phyloP scores from a whole-genome alignment of 345 rosid species.

The Sisymbrium altissimum region DNA sequence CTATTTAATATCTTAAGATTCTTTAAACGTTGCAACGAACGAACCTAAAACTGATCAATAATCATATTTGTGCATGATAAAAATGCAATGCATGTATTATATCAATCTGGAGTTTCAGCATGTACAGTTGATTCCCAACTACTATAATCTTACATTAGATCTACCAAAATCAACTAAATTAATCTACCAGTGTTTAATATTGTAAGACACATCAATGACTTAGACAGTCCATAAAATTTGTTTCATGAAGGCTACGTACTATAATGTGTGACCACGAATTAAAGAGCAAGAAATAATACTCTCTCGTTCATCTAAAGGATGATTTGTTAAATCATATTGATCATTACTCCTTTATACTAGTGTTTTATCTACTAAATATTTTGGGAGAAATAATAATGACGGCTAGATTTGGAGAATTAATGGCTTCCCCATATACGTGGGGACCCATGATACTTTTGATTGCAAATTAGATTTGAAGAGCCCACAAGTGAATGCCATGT shows the following conservation, averaged over 20 bases:
- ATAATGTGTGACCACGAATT: conserved; percentile 15
- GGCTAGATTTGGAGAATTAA: conserved; percentile 13
- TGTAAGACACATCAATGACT: conserved; percentile 14
- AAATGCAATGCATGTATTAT: neutral
- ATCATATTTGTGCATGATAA: neutral
- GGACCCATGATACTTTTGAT: conserved; percentile 43
- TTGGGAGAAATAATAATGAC: neutral
- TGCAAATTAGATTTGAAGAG: conserved; percentile 42
- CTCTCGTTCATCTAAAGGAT: neutral
- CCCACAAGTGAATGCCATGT: conserved; percentile 39
- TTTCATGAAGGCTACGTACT: conserved; percentile 8
- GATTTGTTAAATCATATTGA: conserved; percentile 10
- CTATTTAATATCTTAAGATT: neutral
- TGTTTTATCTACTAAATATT: neutral
- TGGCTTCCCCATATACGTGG: neutral
- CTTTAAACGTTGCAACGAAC: neutral
- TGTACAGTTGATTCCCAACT: neutral
- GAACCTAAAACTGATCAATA: neutral
- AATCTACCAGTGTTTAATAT: conserved; percentile 9
- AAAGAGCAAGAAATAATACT: neutral
- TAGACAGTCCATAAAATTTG: conserved; percentile 13
- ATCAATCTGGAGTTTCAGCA: conserved; percentile 1
- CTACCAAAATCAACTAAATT: neutral
- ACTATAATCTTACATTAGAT: neutral
- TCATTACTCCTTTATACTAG: neutral